phyloP scores from a whole-genome alignment of 2,329 filamentous ascomycete species.

The Tolypocladium tundrense region DNA sequence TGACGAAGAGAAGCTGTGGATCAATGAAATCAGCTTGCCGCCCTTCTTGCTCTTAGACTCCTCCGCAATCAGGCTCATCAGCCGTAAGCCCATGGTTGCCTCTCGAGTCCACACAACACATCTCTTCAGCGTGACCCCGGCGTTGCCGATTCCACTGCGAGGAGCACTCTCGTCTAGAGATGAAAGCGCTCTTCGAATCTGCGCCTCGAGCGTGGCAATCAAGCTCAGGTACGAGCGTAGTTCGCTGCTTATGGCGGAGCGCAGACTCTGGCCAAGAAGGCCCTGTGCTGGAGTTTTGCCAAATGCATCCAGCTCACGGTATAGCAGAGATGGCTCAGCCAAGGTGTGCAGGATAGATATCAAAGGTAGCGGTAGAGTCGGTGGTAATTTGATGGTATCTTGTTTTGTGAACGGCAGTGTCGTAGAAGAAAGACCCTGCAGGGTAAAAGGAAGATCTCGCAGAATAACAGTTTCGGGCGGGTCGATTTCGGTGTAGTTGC shows the following conservation, averaged over 20 bases:
- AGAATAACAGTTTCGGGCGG: conserved; percentile 58
- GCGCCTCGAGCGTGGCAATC: conserved; percentile 83
- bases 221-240: conserved; percentile 82
- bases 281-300: conserved; percentile 73
- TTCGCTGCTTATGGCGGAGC: conserved; percentile 76
- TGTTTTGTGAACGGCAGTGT: conserved; percentile 67
- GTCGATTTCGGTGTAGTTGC: conserved; percentile 44
- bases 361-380: conserved; percentile 71
- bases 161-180: conserved; percentile 60
- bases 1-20: conserved; percentile 85
- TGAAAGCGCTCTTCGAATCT: conserved; percentile 74
- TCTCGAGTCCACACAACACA: conserved; percentile 97
- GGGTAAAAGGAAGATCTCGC: conserved; percentile 79
- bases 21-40: conserved; percentile 84
- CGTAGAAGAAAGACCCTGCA: conserved; percentile 84
- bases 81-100: conserved; percentile 84
- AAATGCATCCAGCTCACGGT: conserved; percentile 69
- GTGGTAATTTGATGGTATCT: conserved; percentile 63
- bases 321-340: conserved; percentile 89
- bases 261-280: conserved; percentile 82
- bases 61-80: conserved; percentile 92
- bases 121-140: conserved; percentile 85
- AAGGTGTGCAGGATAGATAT: conserved; percentile 80
- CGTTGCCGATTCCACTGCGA: conserved; percentile 65
- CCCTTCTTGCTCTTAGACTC: conserved; percentile 76